phyloP scores from a whole-genome alignment of 2,329 filamentous ascomycete species.

The Fusarium staphyleae region DNA sequence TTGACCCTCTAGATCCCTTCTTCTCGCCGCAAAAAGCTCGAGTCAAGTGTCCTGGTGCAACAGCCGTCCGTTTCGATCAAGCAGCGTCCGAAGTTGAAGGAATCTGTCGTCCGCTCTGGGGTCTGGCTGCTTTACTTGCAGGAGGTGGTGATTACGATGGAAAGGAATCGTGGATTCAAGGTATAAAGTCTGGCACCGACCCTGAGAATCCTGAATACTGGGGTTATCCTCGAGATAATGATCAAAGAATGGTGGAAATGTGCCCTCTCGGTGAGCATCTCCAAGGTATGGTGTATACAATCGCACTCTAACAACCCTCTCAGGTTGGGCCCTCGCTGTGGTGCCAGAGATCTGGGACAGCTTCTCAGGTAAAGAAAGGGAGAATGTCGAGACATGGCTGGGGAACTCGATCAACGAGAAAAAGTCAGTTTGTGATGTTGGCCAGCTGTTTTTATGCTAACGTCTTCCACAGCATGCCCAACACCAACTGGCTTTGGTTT shows the following conservation, averaged over 20 bases:
- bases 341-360: conserved; percentile 71
- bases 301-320: conserved; percentile 2
- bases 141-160: conserved; percentile 71
- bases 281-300: not conserved
- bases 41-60: conserved; percentile 71
- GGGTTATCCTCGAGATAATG: conserved; percentile 77
- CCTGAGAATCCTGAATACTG: conserved; percentile 75
- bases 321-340: conserved; percentile 74
- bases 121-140: conserved; percentile 72
- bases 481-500: conserved; percentile 79
- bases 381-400: conserved; percentile 74
- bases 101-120: conserved; percentile 78
- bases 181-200: conserved; percentile 74
- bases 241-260: conserved; percentile 87
- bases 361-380: conserved; percentile 66
- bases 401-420: conserved; percentile 80
- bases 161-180: conserved; percentile 69
- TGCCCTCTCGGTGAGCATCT: conserved; percentile 68
- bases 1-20: conserved; percentile 75
- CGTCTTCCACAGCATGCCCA: conserved; percentile 65
- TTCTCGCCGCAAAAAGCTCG: conserved; percentile 72
- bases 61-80: conserved; percentile 79
- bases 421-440: conserved; percentile 54
- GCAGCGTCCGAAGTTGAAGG: conserved; percentile 80
- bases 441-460: conserved; percentile 8